phyloP scores from a whole-genome alignment of 1,284 basidiomycete species.

The Cryptococcus sp. region DNA sequence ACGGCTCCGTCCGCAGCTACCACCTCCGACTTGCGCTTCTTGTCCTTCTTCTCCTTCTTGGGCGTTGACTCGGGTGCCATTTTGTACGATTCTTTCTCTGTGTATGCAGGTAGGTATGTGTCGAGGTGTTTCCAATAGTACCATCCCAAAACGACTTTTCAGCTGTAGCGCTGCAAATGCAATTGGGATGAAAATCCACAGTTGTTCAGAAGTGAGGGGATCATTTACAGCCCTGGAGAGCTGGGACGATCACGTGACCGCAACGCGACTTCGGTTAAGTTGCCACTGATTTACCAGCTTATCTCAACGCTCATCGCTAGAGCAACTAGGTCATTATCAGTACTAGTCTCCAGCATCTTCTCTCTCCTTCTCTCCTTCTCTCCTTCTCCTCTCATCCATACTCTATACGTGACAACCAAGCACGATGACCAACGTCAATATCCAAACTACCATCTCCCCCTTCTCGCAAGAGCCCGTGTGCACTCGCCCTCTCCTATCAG shows the following conservation, averaged over 20 bases:
- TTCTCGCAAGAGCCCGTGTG: constrained; percentile 55
- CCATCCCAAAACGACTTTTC: too few species aligned
- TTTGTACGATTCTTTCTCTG: background rate
- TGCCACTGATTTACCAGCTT: too few species aligned
- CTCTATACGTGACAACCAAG: background rate
- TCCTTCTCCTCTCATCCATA: background rate
- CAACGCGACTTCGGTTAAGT: too few species aligned
- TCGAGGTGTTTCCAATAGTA: too few species aligned
- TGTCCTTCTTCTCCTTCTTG: constrained; percentile 52
- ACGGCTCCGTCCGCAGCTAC: constrained; percentile 38
- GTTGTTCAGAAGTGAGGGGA: too few species aligned
- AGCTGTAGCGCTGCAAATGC: too few species aligned
- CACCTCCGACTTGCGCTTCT: constrained; percentile 53
- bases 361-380: constrained; percentile 9
- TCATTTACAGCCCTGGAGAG: too few species aligned
- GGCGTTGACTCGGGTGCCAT: constrained; percentile 53
- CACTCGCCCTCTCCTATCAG: constrained; percentile 51
- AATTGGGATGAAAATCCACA: too few species aligned
- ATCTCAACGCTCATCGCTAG: background rate
- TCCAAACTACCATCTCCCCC: constrained; percentile 58
- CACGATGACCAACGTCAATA: constrained; percentile 38
- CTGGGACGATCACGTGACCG: too few species aligned
- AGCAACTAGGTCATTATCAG: background rate
- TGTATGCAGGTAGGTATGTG: too few species aligned
- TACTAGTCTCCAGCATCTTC: background rate